Conservation (phyloP, 768 basidiomycete species). For the Chalciporus chontae region DNA sequence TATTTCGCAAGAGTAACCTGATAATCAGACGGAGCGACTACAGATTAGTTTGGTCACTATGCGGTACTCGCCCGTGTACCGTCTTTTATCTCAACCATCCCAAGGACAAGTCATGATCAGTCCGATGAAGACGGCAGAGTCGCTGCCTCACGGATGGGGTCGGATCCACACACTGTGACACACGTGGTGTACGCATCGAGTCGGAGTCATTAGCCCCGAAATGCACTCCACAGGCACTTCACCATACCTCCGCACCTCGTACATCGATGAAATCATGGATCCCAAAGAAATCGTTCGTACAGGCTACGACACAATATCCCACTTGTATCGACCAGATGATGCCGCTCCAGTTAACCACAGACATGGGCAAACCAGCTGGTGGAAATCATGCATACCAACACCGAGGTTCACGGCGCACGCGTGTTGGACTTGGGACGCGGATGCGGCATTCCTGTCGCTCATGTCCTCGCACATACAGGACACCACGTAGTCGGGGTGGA, state of each 20-base stretch:
- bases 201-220: not conserved
- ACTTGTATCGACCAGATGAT: constrained; percentile 3
- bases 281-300: constrained; percentile 3
- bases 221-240: not conserved
- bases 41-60: no score
- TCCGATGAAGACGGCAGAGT: no score
- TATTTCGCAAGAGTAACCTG: no score
- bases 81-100: no score
- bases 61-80: no score
- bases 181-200: not conserved
- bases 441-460: constrained; percentile 7
- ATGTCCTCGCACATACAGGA: constrained; percentile 3
- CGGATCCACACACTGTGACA: no score
- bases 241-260: constrained; percentile 14
- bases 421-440: constrained; percentile 8
- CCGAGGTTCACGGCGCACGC: not conserved
- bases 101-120: no score
- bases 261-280: constrained; percentile 11
- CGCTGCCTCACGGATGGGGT: no score
- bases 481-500: constrained; percentile 4
- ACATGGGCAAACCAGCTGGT: not conserved
- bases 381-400: not conserved
- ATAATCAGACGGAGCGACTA: no score
- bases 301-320: constrained; percentile 1
- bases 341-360: not conserved